Percentiles rank a stretch among this genome's conserved stretches.
phyloP scores from a whole-genome alignment of 1,139 yeast genomes.

The Taiozyma sp. region DNA sequence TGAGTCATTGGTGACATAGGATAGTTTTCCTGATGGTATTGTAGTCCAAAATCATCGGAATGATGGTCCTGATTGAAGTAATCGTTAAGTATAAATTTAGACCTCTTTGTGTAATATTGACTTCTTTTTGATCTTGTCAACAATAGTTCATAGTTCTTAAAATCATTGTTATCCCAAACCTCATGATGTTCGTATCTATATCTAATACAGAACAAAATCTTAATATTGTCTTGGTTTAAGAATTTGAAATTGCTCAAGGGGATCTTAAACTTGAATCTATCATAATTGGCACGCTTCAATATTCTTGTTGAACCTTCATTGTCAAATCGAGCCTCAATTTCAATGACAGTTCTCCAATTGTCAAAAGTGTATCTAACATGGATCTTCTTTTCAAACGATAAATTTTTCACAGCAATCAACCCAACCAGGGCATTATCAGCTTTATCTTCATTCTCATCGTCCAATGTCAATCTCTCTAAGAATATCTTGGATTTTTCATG shows the following conservation, averaged over 20 bases:
- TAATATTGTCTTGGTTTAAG: conserved; percentile 31
- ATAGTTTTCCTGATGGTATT: background rate
- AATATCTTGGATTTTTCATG: conserved; percentile 43
- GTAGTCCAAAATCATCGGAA: background rate
- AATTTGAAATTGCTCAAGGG: conserved; percentile 36
- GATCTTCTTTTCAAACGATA: conserved; percentile 60
- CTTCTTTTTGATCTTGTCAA: conserved; percentile 26
- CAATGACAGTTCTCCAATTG: conserved; percentile 69
- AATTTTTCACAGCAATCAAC: conserved; percentile 66
- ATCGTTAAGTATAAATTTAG: conserved; percentile 16
- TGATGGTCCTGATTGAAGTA: conserved; percentile 9
- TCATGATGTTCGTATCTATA: conserved; percentile 45
- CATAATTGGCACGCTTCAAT: conserved; percentile 46
- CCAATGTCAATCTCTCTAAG: conserved; percentile 59
- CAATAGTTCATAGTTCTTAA: conserved; percentile 52
- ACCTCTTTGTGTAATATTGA: conserved; percentile 1
- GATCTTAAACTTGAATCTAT: conserved; percentile 53
- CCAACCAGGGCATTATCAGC: conserved; percentile 54
- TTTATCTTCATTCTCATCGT: conserved; percentile 51
- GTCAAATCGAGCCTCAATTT: conserved; percentile 61
- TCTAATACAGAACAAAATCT: conserved; percentile 51
- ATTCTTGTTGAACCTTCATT: conserved; percentile 50
- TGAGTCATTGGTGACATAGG: background rate
- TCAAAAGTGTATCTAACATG: conserved; percentile 64
- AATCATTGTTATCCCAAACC: conserved; percentile 74